A percentile compares a stretch with the other conserved stretches of the same genome.
Conservation (phyloP, 106 monocot genomes). For the Acorus gramineus region DNA sequence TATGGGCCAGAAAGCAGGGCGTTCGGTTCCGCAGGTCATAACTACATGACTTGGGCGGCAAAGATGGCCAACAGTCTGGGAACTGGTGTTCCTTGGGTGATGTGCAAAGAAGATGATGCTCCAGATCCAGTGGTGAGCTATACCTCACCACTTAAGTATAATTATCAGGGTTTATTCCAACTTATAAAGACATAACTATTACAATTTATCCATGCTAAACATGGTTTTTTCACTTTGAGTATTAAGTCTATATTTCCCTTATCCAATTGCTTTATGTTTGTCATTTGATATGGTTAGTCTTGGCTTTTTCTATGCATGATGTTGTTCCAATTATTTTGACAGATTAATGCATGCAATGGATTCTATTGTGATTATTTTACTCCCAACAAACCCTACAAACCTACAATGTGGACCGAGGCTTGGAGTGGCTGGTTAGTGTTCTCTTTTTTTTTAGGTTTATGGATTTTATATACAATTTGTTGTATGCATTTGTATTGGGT, state of each 20-base stretch:
- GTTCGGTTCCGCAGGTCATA: slow-evolving; percentile 58
- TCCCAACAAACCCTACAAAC: slow-evolving; percentile 90
- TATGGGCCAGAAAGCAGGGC: slow-evolving; percentile 81
- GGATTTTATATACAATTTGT: not conserved
- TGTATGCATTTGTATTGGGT: too few relatives aligned
- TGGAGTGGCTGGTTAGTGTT: slow-evolving; percentile 93
- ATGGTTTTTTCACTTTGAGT: too few relatives aligned
- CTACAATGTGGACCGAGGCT: slow-evolving; percentile 94
- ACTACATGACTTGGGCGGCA: slow-evolving; percentile 87
- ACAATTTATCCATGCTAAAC: too few relatives aligned
- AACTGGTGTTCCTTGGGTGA: slow-evolving; percentile 95
- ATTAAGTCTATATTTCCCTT: not conserved
- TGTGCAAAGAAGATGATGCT: slow-evolving; percentile 99
- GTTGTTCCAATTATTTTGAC: slow-evolving; percentile 4
- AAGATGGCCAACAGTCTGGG: slow-evolving; percentile 71
- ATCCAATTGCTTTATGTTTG: not conserved
- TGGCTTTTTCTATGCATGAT: not conserved
- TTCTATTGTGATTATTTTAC: slow-evolving; percentile 85
- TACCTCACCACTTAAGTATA: too few relatives aligned
- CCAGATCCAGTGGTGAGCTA: slow-evolving; percentile 84
- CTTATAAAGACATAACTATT: too few relatives aligned
- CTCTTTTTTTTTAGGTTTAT: not conserved
- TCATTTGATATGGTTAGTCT: not conserved
- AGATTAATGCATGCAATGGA: slow-evolving; percentile 97
- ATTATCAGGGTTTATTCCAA: too few relatives aligned